Evolutionary conservation across 371 early-diverging fungal genomes (phyloP), one percentile per base, ranked within the genome.

Genomic region (Mortierella sp.): DNA sequence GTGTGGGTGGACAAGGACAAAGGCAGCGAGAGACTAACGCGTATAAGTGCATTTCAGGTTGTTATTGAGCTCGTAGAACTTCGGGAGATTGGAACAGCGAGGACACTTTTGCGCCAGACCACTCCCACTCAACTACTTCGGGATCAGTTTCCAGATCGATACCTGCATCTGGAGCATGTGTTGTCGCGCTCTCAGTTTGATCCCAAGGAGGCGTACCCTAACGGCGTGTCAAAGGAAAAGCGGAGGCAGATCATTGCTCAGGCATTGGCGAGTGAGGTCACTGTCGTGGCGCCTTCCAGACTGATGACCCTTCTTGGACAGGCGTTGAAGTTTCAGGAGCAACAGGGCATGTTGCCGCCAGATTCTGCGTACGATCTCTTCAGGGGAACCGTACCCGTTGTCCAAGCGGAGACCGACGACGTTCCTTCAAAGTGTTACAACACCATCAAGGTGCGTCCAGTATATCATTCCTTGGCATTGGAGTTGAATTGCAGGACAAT

Each of bases 21-120:
- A 50, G 51, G 46, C 50, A 50, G 50, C 48, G 31, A 34, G 26
- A 37, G 26, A 74, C 57, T 31, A 51, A 53, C 19, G 40, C 6
- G 44, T 26, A 31, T 14, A n/a, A 28, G 11, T 51, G 40, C 21
- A 75, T 71, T 71, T 70, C 82, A 96, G 95, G 94, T 98, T 53
- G 89, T 95, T 16, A 83, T 97, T 48, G 99, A 98, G 74, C 88
- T 98, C 37, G 89, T 94, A 13, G 99, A 98, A 79, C 87, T 92
- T 81, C 88, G 92, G 21, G 98, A 98, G 84, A 79, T 95, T 10
- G 93, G 92, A 26, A 96, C 97, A 37, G 99, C 98, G 2, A 88
- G 97, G 59, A 93, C 95, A 2, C 87, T 98, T 44, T 88, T 98
- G 69, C 90, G 98, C 59, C 96, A 96, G 73, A 97, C 97, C 0